Conservation (phyloP, 306 rosid species). For the Trichosanthes cucumerina region DNA sequence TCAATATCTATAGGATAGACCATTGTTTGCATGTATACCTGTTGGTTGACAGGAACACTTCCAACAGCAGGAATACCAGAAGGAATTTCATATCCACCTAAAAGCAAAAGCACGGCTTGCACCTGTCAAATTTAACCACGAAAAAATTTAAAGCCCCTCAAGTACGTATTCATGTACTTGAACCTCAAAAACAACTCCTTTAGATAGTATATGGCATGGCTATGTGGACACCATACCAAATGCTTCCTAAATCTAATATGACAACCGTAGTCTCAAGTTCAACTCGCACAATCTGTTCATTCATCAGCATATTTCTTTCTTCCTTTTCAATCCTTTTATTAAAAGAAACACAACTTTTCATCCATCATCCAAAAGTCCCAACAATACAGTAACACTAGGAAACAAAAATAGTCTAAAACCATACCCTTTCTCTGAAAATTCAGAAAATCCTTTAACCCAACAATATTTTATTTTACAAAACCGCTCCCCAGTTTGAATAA, state of each 20-base stretch:
- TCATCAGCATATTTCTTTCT: not conserved
- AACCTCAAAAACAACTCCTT: not conserved
- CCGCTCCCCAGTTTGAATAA: not conserved
- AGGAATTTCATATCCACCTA: conserved; percentile 48
- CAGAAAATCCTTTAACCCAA: not conserved
- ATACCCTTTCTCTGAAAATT: not conserved
- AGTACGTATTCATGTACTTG: not conserved
- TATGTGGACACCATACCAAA: not conserved
- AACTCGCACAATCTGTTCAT: not conserved
- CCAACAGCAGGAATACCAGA: conserved; percentile 42
- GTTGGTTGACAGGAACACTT: conserved; percentile 22
- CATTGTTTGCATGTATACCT: conserved; percentile 13
- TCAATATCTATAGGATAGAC: not conserved
- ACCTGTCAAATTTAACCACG: conserved; percentile 27
- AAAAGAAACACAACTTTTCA: not conserved
- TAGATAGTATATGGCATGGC: not conserved
- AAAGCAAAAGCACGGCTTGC: conserved; percentile 46
- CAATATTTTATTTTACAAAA: not conserved
- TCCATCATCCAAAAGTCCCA: not conserved
- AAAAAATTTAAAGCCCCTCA: not conserved
- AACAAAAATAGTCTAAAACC: not conserved
- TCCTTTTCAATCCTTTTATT: not conserved
- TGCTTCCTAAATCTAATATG: not conserved
- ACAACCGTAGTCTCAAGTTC: not conserved
- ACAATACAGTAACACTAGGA: not conserved